A percentile compares a stretch with the other conserved stretches of the same genome.
phyloP scores from a whole-genome alignment of 2,329 filamentous ascomycete species.

The Hypoxylon sp. region DNA sequence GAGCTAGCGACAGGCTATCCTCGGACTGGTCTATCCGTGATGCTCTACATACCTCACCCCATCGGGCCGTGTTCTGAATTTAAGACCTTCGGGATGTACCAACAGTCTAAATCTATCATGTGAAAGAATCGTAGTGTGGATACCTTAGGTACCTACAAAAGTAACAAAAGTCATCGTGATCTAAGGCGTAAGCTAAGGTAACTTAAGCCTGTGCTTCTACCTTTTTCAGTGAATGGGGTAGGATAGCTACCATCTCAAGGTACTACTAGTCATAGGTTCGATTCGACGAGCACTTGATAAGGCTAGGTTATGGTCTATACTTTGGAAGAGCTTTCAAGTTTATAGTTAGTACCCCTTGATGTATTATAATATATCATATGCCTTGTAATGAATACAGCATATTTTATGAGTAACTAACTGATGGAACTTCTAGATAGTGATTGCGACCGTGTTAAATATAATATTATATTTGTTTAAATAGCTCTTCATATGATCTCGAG shows the following conservation, averaged over 20 bases:
- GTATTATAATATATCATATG: no score
- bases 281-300: no score
- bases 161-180: not conserved
- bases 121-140: not conserved
- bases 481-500: not conserved
- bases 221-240: no score
- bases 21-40: not conserved
- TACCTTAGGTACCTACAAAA: no score
- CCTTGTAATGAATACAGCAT: not conserved
- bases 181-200: no score
- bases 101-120: not conserved
- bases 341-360: not conserved
- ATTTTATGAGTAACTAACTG: not conserved
- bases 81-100: not conserved
- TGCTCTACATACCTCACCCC: not conserved
- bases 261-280: no score
- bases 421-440: not conserved
- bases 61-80: not conserved
- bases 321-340: not conserved
- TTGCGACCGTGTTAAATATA: not conserved
- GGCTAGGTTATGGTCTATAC: not conserved
- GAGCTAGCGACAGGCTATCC: not conserved
- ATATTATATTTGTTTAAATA: no score
- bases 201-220: no score
- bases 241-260: no score